These are phyloP conservation scores for Lachancea fermentati DNA, from an alignment of 805 yeast genomes.

Conservation along the genomic window DNA sequence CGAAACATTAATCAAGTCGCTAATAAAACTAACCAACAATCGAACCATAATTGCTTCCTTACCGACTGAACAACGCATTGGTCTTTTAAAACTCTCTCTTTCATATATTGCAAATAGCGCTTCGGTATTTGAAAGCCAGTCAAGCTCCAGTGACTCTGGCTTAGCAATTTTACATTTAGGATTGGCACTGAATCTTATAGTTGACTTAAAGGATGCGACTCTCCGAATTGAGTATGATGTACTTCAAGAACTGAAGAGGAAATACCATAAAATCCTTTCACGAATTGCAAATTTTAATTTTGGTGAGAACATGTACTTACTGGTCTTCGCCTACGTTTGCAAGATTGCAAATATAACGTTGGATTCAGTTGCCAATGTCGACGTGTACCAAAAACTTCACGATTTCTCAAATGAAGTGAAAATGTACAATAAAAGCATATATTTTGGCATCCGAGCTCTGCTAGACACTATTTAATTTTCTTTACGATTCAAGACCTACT, in stretches of 20 bases:
- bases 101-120: background rate
- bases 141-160: background rate
- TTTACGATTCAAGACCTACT: background rate
- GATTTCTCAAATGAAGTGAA: constrained; percentile 6
- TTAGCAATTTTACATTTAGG: constrained; percentile 8
- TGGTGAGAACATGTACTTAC: constrained; percentile 5
- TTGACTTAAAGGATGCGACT: background rate
- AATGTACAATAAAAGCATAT: constrained; percentile 7
- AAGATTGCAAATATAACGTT: background rate
- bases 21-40: constrained; percentile 22
- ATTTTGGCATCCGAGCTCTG: background rate
- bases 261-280: background rate
- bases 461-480: background rate
- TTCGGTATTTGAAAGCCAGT: background rate
- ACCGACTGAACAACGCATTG: background rate
- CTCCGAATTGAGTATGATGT: background rate
- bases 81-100: background rate
- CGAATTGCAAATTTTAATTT: background rate
- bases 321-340: constrained; percentile 4
- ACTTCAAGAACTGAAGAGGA: background rate
- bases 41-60: background rate
- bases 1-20: constrained; percentile 14
- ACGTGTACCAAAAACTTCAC: background rate
- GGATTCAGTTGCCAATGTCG: constrained; percentile 1
- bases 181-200: constrained; percentile 5